Base-by-base conservation (phyloP, 805 yeast genomes). In the Wickerhamiella galacta region DNA sequence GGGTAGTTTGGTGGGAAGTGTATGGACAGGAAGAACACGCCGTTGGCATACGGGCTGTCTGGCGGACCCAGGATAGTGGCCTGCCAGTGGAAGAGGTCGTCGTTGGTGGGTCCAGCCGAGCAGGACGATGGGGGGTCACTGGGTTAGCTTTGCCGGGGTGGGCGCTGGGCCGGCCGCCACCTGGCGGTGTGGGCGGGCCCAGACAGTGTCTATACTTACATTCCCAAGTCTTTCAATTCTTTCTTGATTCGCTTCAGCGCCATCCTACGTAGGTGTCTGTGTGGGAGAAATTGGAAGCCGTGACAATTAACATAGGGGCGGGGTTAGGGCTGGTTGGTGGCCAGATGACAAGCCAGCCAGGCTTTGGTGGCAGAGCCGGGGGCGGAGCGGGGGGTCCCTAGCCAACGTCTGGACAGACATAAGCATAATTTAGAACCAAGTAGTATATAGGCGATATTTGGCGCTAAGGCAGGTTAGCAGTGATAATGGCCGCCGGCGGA, bases 1-100 rank as follows among this genome's bases (percentile, higher is more conserved):
- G 98, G 98, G 59, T 90, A 90, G 60, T 90, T 96, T 38, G 96
- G 85, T 56, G 98, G 98, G 78, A 90, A 90, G 57, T 83, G 93
- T 57, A 90, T 83, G 34, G 93, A 75, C 42, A 90, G 70, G 68
- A 90, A 90, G 60, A 90, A 90, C 28, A 87, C 95, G 51, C 96
- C 98, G 44, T 87, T 87, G 24, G 77, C 68, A 48, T 72, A 72
- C 39, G 80, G 66, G 30, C 95, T 80, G 61, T 90, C 96, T 46
- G 93, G 71, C 32, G 98, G 98, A 31, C 98, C 98, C 92, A 90
- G 82, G 56, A 90, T 90, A 28, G 96, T 85, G 26, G 96, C 98
- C 63, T 90, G 96, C 98, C 98, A 90, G 66, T 87, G 96, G 64
- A 78, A 90, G 53, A 87, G 65, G 58, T 87, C 98, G 49, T 90